Percentiles rank a stretch among this genome's conserved stretches.
Evolutionary conservation across 352 stramenopile species (phyloP).

Genomic region (Globisporangium barbulae): DNA sequence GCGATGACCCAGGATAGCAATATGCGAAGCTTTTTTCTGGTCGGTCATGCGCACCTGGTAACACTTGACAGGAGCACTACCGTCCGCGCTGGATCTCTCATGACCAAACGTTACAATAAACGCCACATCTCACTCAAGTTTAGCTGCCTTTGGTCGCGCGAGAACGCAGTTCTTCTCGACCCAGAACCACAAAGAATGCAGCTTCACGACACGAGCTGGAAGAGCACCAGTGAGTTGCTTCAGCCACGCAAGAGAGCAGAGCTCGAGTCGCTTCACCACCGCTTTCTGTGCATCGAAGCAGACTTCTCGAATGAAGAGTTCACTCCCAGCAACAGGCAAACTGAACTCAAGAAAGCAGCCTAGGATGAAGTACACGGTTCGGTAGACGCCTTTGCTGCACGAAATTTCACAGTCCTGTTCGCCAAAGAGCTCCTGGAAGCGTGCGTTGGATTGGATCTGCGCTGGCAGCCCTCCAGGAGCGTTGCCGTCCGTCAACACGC

Average conservation of each 20-base stretch:
- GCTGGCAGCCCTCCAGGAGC: constrained; percentile 32
- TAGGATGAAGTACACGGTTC: constrained; percentile 21
- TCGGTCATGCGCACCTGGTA: constrained; percentile 34
- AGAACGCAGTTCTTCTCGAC: constrained; percentile 35
- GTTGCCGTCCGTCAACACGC: constrained; percentile 36
- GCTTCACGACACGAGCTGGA: constrained; percentile 22
- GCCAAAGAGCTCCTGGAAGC: constrained; percentile 39
- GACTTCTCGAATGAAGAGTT: constrained; percentile 30
- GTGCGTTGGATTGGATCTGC: constrained; percentile 25
- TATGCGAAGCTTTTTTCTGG: constrained; percentile 12
- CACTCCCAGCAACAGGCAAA: constrained; percentile 18
- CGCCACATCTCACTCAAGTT: neutral
- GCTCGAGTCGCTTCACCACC: constrained; percentile 23
- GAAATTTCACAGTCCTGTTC: constrained; percentile 47
- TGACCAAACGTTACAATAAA: constrained; percentile 8
- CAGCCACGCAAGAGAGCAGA: constrained; percentile 28
- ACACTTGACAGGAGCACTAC: constrained; percentile 14
- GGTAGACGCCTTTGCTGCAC: constrained; percentile 23
- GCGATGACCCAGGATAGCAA: constrained; percentile 13
- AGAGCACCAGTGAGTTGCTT: constrained; percentile 19
- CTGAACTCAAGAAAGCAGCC: constrained; percentile 37
- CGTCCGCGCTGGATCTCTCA: neutral
- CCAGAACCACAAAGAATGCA: constrained; percentile 55
- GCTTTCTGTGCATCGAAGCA: neutral
- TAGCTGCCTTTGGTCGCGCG: constrained; percentile 24